These are phyloP conservation scores for Gleditsia sinensis DNA, from an alignment of 306 rosid species.

Conservation along the genomic window DNA sequence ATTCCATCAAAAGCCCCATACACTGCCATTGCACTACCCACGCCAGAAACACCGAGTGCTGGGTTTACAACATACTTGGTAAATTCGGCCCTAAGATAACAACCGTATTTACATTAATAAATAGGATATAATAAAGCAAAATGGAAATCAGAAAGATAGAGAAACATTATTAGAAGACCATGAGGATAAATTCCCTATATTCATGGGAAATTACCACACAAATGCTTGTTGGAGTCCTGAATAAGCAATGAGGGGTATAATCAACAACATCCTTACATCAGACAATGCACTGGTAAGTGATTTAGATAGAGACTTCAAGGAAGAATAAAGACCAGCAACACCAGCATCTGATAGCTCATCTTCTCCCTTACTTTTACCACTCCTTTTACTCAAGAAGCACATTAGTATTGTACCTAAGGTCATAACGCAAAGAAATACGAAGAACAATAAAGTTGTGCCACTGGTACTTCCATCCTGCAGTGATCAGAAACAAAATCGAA, in stretches of 20 bases:
- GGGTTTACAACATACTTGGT: conserved; percentile 78
- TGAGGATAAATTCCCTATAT: conserved; percentile 30
- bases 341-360: conserved; percentile 44
- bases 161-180: conserved; percentile 15
- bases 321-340: conserved; percentile 40
- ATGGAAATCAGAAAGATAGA: conserved; percentile 21
- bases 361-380: conserved; percentile 44
- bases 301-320: conserved; percentile 54
- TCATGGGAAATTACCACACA: conserved; percentile 73
- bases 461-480: conserved; percentile 70
- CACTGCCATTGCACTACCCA: conserved; percentile 89
- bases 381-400: conserved; percentile 71
- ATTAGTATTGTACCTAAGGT: conserved; percentile 72
- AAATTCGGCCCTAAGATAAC: conserved; percentile 72
- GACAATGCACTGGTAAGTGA: conserved; percentile 56
- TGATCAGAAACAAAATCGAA: conserved; percentile 30
- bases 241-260: conserved; percentile 85
- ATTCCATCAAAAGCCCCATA: conserved; percentile 95
- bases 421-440: conserved; percentile 76
- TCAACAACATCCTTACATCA: conserved; percentile 70
- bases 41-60: conserved; percentile 86
- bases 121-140: conserved; percentile 16
- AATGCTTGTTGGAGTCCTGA: conserved; percentile 96
- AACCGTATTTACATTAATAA: conserved; percentile 28
- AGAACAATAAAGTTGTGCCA: conserved; percentile 68